Percentiles rank a stretch among this genome's conserved stretches.
phyloP scores from a whole-genome alignment of 768 basidiomycete genomes.

The Polyporus arcularius region DNA sequence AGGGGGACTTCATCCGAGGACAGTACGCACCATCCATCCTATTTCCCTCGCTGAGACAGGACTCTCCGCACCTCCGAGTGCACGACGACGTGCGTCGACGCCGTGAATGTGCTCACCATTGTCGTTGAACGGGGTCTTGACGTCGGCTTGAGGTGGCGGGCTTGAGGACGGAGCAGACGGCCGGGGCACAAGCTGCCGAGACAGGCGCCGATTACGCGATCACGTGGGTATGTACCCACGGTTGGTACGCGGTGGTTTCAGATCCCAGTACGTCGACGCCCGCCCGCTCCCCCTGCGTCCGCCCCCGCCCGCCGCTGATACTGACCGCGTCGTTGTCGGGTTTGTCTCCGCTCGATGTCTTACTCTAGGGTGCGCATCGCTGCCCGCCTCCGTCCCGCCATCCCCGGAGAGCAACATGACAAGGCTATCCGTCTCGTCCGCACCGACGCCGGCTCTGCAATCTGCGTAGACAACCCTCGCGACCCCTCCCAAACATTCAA shows the following conservation, averaged over 20 bases:
- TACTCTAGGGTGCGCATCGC: constrained; percentile 63
- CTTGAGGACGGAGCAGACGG: not conserved
- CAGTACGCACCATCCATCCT: constrained; percentile 32
- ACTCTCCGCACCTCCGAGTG: constrained; percentile 17
- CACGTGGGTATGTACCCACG: too few relatives aligned
- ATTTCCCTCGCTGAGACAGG: constrained; percentile 14
- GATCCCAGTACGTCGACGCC: too few relatives aligned
- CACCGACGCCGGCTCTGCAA: constrained; percentile 41
- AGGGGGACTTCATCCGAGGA: constrained; percentile 10
- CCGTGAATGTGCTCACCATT: constrained; percentile 21
- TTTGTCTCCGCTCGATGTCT: constrained; percentile 4
- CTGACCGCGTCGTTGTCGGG: too few relatives aligned
- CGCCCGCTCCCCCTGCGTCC: too few relatives aligned
- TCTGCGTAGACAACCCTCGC: constrained; percentile 71
- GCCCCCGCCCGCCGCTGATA: too few relatives aligned
- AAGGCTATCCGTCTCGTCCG: constrained; percentile 57
- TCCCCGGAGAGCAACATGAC: constrained; percentile 63
- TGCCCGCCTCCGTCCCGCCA: constrained; percentile 68
- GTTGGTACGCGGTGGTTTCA: too few relatives aligned
- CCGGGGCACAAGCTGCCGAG: too few relatives aligned
- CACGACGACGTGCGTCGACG: constrained; percentile 9
- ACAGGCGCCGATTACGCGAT: too few relatives aligned
- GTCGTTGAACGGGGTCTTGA: constrained; percentile 18
- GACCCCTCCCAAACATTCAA: constrained; percentile 71
- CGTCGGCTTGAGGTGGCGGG: not conserved